phyloP scores from a whole-genome alignment of 1,284 basidiomycete species.

The Ustilago bromivora region DNA sequence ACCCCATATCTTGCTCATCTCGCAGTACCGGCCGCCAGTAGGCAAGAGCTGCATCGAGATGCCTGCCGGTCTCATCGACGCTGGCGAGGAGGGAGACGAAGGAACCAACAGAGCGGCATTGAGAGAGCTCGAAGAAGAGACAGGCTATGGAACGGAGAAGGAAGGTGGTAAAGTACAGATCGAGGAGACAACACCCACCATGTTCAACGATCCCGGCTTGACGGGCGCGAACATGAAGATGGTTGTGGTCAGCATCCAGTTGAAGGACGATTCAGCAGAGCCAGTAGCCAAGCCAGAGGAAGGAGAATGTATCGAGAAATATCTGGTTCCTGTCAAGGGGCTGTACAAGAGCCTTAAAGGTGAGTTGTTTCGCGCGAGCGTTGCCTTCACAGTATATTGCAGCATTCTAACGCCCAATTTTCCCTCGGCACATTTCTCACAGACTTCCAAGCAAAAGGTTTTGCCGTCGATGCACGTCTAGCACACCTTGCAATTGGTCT shows the following conservation, averaged over 20 bases:
- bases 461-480: conserved; percentile 64
- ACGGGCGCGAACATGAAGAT: conserved; percentile 66
- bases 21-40: conserved; percentile 62
- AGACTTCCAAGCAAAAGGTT: conserved; percentile 61
- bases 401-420: not conserved
- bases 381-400: not conserved
- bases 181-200: conserved; percentile 50
- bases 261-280: conserved; percentile 61
- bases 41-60: conserved; percentile 65
- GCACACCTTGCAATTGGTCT: conserved; percentile 65
- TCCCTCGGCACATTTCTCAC: not conserved
- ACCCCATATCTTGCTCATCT: conserved; percentile 62
- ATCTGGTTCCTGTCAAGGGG: conserved; percentile 60
- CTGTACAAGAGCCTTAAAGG: conserved; percentile 56
- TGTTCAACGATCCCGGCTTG: conserved; percentile 66
- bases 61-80: conserved; percentile 68
- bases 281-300: conserved; percentile 67
- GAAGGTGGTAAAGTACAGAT: conserved; percentile 56
- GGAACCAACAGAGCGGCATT: conserved; percentile 63
- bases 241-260: conserved; percentile 58
- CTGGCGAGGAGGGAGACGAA: conserved; percentile 61
- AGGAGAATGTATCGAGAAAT: conserved; percentile 67
- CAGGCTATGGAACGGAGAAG: conserved; percentile 62
- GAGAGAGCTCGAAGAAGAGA: conserved; percentile 66
- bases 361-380: conserved; percentile 20